Evolutionary conservation across 2,329 filamentous ascomycete species (phyloP).

Genomic region (Ascochyta viciae-villosae): DNA sequence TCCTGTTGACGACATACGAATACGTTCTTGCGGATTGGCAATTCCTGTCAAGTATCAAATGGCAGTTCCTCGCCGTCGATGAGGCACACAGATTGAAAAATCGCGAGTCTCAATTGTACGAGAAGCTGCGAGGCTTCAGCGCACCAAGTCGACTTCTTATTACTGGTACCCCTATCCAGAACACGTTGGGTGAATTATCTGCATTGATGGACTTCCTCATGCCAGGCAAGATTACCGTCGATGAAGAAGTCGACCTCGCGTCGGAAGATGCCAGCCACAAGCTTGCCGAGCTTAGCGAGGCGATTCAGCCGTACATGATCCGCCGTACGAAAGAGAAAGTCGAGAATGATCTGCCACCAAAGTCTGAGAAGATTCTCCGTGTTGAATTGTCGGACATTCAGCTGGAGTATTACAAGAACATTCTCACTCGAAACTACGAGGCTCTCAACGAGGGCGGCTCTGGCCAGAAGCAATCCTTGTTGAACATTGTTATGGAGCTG

Average conservation of each 20-base stretch:
- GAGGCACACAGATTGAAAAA: conserved; percentile 98
- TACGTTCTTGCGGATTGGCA: conserved; percentile 87
- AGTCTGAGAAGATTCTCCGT: conserved; percentile 98
- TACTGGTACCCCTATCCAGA: conserved; percentile 96
- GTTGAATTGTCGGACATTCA: conserved; percentile 97
- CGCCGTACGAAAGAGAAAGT: conserved; percentile 97
- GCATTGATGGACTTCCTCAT: conserved; percentile 96
- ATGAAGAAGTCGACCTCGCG: conserved; percentile 86
- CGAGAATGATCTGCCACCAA: conserved; percentile 93
- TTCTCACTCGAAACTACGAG: conserved; percentile 93
- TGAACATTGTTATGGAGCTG: conserved; percentile 99
- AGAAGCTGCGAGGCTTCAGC: conserved; percentile 83
- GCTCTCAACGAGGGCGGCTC: conserved; percentile 89
- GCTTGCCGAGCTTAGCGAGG: conserved; percentile 81
- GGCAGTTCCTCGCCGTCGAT: conserved; percentile 96
- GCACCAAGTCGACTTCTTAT: conserved; percentile 90
- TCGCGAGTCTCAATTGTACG: conserved; percentile 90
- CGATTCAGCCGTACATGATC: conserved; percentile 93
- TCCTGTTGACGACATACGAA: conserved; percentile 97
- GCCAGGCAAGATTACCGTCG: conserved; percentile 89
- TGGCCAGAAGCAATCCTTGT: conserved; percentile 90
- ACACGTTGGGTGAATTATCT: conserved; percentile 90
- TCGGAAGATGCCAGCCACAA: conserved; percentile 85
- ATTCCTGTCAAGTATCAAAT: conserved; percentile 89
- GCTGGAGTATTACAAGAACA: conserved; percentile 98